Evolutionary conservation across 495 filamentous ascomycete genomes (phyloP).

Genomic region (Platismatia glauca): DNA sequence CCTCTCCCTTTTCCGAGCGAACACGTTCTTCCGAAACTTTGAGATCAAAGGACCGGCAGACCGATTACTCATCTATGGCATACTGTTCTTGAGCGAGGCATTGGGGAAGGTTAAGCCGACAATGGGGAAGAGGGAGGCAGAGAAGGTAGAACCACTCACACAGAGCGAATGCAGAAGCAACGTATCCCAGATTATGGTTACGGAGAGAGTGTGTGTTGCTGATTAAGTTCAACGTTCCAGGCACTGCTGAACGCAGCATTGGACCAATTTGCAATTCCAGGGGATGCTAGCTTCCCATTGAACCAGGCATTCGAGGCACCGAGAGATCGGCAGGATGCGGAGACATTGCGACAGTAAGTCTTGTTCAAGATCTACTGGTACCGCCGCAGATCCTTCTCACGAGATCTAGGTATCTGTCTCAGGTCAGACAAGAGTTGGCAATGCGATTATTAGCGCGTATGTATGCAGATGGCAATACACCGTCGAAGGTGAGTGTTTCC

Average conservation of each 20-base stretch:
- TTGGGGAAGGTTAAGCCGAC: slow-evolving; percentile 71
- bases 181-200: not conserved
- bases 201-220: not conserved
- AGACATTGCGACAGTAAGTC: slow-evolving; percentile 64
- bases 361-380: not conserved
- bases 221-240: slow-evolving; percentile 26
- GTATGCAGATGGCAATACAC: slow-evolving; percentile 73
- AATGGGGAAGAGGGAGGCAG: slow-evolving; percentile 51
- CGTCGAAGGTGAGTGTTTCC: slow-evolving; percentile 61
- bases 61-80: slow-evolving; percentile 90
- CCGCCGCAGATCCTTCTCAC: not conserved
- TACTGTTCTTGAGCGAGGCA: slow-evolving; percentile 84
- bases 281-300: slow-evolving; percentile 86
- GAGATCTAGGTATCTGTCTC: slow-evolving; percentile 57
- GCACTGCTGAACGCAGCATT: slow-evolving; percentile 63
- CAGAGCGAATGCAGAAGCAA: not conserved
- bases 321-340: slow-evolving; percentile 75
- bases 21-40: slow-evolving; percentile 98
- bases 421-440: slow-evolving; percentile 88
- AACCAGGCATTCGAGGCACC: slow-evolving; percentile 83
- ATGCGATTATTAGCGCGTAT: slow-evolving; percentile 69
- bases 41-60: slow-evolving; percentile 97
- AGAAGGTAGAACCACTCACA: slow-evolving; percentile 39
- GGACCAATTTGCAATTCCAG: slow-evolving; percentile 90
- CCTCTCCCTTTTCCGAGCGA: slow-evolving; percentile 86